Conservation (phyloP, 78 protist species). For the Andalucia godoyi region DNA sequence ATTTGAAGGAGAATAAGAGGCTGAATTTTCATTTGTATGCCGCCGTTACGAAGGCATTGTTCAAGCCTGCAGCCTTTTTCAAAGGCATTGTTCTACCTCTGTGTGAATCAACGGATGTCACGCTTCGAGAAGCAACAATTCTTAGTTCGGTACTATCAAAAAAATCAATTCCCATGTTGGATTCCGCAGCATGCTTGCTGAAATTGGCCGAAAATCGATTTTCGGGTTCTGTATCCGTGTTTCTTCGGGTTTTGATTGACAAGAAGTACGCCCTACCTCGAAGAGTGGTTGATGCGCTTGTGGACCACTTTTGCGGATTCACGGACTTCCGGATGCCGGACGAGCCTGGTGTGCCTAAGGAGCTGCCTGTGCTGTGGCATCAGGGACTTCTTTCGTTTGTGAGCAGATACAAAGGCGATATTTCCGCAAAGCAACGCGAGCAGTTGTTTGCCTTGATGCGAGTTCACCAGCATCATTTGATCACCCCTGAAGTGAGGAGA, state of each 20-base stretch:
- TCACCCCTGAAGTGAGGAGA: conserved; percentile 69
- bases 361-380: conserved; percentile 87
- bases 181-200: conserved; percentile 67
- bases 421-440: conserved; percentile 65
- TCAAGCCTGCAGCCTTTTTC: conserved; percentile 89
- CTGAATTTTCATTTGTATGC: conserved; percentile 81
- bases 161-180: conserved; percentile 59
- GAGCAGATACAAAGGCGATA: conserved; percentile 69
- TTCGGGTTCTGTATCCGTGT: conserved; percentile 8
- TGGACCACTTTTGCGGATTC: conserved; percentile 54
- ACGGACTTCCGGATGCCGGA: conserved; percentile 1
- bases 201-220: conserved; percentile 34
- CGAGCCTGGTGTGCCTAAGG: too few species aligned
- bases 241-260: conserved; percentile 60
- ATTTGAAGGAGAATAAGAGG: conserved; percentile 44
- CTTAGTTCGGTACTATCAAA: conserved; percentile 47
- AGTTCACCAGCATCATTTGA: conserved; percentile 58
- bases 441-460: conserved; percentile 32
- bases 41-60: conserved; percentile 69
- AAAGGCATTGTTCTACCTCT: conserved; percentile 89
- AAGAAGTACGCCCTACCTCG: conserved; percentile 86
- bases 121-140: conserved; percentile 53
- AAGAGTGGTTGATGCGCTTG: conserved; percentile 70
- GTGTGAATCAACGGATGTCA: conserved; percentile 36
- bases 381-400: conserved; percentile 64